Evolutionary conservation across 371 early-diverging fungal genomes (phyloP).

Genomic region (Apophysomyces variabilis): DNA sequence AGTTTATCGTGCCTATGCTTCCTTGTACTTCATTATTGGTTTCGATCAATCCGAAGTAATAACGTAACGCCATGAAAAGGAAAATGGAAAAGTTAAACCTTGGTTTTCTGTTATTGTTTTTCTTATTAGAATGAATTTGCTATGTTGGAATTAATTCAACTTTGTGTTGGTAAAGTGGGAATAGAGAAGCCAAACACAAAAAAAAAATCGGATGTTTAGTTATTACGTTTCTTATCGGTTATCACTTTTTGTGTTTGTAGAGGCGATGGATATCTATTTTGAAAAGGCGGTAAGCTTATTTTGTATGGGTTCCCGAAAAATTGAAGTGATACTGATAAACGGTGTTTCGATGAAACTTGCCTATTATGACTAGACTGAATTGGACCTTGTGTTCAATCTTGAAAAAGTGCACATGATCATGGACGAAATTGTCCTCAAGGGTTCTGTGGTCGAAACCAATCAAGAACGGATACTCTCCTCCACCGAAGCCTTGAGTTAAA

Average conservation of each 20-base stretch:
- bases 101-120: not conserved
- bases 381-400: slow-evolving; percentile 55
- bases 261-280: slow-evolving; percentile 46
- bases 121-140: slow-evolving; percentile 51
- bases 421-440: slow-evolving; percentile 53
- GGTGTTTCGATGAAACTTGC: slow-evolving; percentile 13
- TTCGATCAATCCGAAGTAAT: slow-evolving; percentile 26
- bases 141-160: slow-evolving; percentile 51
- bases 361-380: slow-evolving; percentile 39
- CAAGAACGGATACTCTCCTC: slow-evolving; percentile 21
- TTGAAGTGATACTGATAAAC: not conserved
- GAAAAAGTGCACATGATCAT: slow-evolving; percentile 56
- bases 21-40: slow-evolving; percentile 51
- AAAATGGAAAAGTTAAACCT: slow-evolving; percentile 15
- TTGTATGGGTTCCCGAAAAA: slow-evolving; percentile 11
- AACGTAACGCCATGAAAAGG: slow-evolving; percentile 19
- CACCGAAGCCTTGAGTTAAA: slow-evolving; percentile 6
- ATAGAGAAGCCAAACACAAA: not conserved
- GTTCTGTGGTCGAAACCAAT: slow-evolving; percentile 40
- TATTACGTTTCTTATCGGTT: slow-evolving; percentile 4
- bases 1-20: slow-evolving; percentile 51
- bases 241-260: slow-evolving; percentile 19
- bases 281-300: slow-evolving; percentile 46
- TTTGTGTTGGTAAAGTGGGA: slow-evolving; percentile 44
- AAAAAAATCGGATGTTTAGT: slow-evolving; percentile 8